Percentiles rank a stretch among this genome's conserved stretches.
These are phyloP conservation scores for Pseudonitzschia delicatissima DNA, from an alignment of 108 stramenopile genomes.

Conservation along the genomic window DNA sequence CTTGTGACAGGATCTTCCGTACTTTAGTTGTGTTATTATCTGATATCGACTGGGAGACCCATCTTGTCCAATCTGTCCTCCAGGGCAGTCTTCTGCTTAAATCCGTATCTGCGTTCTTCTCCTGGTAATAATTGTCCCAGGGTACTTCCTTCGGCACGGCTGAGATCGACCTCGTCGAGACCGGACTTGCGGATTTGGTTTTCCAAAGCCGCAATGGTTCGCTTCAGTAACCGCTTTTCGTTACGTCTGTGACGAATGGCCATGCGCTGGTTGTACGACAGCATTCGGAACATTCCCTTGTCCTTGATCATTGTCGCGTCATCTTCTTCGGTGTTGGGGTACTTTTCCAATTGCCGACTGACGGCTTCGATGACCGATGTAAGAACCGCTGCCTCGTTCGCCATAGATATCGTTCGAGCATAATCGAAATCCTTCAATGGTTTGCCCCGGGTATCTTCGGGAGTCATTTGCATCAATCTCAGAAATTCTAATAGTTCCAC, in stretches of 20 bases:
- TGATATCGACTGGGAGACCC: conserved; percentile 83
- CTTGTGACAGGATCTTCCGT: too few species aligned
- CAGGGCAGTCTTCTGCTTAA: conserved; percentile 77
- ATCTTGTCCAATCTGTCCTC: conserved; percentile 85
- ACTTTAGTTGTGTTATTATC: conserved; percentile 22
- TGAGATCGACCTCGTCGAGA: conserved; percentile 56
- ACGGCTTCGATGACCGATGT: conserved; percentile 81
- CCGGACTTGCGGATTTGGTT: conserved; percentile 75
- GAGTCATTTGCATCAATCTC: conserved; percentile 91
- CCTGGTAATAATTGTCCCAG: conserved; percentile 76
- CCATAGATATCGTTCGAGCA: conserved; percentile 79
- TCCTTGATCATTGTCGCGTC: conserved; percentile 87
- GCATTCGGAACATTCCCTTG: conserved; percentile 66
- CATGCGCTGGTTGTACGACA: conserved; percentile 88
- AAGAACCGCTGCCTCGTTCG: conserved; percentile 90
- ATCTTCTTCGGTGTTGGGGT: conserved; percentile 86
- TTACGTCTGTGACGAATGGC: conserved; percentile 83
- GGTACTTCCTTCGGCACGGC: conserved; percentile 78
- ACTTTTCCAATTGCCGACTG: conserved; percentile 77
- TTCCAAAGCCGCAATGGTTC: conserved; percentile 87
- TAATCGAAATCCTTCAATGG: conserved; percentile 78
- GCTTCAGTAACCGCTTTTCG: conserved; percentile 87
- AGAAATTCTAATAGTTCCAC: conserved; percentile 94
- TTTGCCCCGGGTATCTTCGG: conserved; percentile 84
- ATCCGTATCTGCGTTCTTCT: conserved; percentile 56